phyloP scores from a whole-genome alignment of 208 protist species.

The Porcisia deanei region DNA sequence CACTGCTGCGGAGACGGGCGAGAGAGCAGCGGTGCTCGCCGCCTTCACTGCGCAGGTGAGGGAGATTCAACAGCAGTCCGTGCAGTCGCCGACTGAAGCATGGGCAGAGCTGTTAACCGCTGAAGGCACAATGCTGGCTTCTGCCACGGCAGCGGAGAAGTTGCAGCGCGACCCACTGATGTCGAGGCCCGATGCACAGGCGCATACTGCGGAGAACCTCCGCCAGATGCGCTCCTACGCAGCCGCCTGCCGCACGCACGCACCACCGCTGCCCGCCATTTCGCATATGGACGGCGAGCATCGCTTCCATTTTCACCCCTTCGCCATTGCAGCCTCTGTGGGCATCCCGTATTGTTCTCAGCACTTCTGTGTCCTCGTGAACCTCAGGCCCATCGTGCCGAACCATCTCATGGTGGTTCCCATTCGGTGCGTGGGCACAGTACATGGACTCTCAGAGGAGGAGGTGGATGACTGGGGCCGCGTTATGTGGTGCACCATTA shows the following conservation, averaged over 20 bases:
- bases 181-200: constrained; percentile 21
- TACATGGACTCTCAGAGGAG: constrained; percentile 63
- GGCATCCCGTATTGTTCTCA: constrained; percentile 59
- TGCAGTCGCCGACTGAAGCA: constrained; percentile 22
- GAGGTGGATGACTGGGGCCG: constrained; percentile 78
- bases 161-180: constrained; percentile 39
- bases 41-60: constrained; percentile 41
- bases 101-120: constrained; percentile 4
- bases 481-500: constrained; percentile 61
- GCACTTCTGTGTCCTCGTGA: constrained; percentile 81
- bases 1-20: not conserved
- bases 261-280: not conserved
- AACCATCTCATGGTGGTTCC: constrained; percentile 85
- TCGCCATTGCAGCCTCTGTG: constrained; percentile 35
- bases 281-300: not conserved
- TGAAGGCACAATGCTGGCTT: constrained; percentile 14
- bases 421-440: constrained; percentile 69
- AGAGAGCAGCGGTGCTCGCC: not conserved
- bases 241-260: not conserved
- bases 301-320: constrained; percentile 62
- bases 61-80: constrained; percentile 27
- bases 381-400: constrained; percentile 81
- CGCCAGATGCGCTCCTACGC: constrained; percentile 19
- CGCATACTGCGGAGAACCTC: constrained; percentile 32
- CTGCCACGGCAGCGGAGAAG: constrained; percentile 26